Percentiles rank a stretch among this genome's conserved stretches.
These are phyloP conservation scores for Fusarium brachygibbosum DNA, from an alignment of 2,329 filamentous ascomycete genomes.

Conservation along the genomic window DNA sequence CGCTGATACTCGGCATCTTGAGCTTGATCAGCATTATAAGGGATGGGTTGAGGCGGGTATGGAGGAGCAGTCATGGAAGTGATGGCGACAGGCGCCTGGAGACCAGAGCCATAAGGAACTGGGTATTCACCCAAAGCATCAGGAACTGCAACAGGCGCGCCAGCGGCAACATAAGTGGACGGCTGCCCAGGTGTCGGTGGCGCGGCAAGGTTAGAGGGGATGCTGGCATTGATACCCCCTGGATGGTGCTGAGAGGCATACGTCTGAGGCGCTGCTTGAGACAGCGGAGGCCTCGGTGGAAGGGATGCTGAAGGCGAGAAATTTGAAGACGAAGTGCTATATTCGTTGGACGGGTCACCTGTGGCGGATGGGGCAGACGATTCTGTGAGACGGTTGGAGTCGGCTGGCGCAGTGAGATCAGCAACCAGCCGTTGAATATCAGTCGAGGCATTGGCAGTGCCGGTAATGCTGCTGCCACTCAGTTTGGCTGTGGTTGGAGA, in stretches of 20 bases:
- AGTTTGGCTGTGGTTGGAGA: conserved; percentile 49
- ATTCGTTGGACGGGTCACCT: conserved; percentile 46
- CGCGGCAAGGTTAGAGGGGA: conserved; percentile 46
- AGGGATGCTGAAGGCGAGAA: conserved; percentile 59
- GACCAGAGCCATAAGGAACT: conserved; percentile 48
- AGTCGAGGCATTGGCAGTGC: conserved; percentile 51
- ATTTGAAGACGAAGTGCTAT: conserved; percentile 50
- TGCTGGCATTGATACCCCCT: conserved; percentile 50
- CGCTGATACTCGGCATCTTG: conserved; percentile 68
- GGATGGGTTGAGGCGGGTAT: conserved; percentile 50
- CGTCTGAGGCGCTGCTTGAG: conserved; percentile 55
- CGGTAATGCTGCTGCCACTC: conserved; percentile 46
- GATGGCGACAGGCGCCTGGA: conserved; percentile 49
- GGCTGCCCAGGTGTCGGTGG: conserved; percentile 53
- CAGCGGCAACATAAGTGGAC: conserved; percentile 52
- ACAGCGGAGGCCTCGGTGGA: conserved; percentile 61
- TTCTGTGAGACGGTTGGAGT: conserved; percentile 51
- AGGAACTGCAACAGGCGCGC: conserved; percentile 52
- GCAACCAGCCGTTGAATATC: conserved; percentile 60
- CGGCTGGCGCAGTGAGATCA: conserved; percentile 57
- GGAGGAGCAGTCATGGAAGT: conserved; percentile 52
- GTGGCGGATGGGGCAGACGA: conserved; percentile 45
- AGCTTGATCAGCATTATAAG: conserved; percentile 49
- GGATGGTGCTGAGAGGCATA: conserved; percentile 57
- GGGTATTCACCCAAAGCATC: conserved; percentile 53